Percentiles rank a stretch among this genome's conserved stretches.
Evolutionary conservation across 305 asterid species (phyloP).

Genomic region (Galium porrigens): DNA sequence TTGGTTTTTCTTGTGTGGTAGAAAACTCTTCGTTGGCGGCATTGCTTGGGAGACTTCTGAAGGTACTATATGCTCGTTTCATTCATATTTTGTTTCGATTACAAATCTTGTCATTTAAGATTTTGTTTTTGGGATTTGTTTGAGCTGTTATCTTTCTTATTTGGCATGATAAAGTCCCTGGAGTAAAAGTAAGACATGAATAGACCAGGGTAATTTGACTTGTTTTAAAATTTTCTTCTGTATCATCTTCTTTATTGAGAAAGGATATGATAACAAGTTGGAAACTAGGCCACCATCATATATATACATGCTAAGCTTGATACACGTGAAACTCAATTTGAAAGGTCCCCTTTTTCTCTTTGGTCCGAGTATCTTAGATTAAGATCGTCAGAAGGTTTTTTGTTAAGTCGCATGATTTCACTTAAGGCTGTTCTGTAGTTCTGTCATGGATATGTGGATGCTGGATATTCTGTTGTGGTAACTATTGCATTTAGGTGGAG

Average conservation of each 20-base stretch:
- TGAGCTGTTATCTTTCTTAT: background rate
- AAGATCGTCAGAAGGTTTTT: background rate
- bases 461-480: background rate
- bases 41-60: constrained; percentile 98
- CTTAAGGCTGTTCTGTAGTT: background rate
- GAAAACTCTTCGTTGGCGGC: constrained; percentile 99
- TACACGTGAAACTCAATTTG: background rate
- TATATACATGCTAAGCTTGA: background rate
- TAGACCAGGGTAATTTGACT: background rate
- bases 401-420: background rate
- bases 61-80: constrained; percentile 30
- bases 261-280: background rate
- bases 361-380: background rate
- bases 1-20: constrained; percentile 75
- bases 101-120: background rate
- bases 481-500: background rate
- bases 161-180: background rate
- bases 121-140: background rate
- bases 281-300: background rate
- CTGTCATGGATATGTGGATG: background rate
- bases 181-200: background rate
- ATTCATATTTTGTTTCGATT: background rate
- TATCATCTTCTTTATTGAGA: background rate
- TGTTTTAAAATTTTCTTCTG: background rate
- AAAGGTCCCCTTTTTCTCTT: background rate